Conservation (phyloP, 345 rosid genomes). For the Gossypium raimondii region DNA sequence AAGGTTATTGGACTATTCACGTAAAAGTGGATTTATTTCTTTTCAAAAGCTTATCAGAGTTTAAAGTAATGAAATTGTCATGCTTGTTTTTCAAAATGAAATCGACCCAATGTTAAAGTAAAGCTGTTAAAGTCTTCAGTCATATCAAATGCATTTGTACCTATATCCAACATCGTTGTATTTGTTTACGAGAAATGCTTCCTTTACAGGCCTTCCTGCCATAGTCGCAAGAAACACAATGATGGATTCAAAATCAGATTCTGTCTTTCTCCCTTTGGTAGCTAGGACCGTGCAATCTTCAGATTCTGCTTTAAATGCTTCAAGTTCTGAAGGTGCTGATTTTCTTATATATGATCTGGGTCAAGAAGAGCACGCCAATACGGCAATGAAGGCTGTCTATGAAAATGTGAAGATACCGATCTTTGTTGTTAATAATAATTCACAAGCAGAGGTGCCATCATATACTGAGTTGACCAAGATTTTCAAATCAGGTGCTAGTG, state of each 20-base stretch:
- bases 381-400: slow-evolving; percentile 34
- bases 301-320: slow-evolving; percentile 57
- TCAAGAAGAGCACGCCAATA: slow-evolving; percentile 35
- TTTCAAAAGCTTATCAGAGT: not conserved
- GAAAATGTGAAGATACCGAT: slow-evolving; percentile 63
- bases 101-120: not conserved
- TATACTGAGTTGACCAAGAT: slow-evolving; percentile 33
- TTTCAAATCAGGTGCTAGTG: slow-evolving; percentile 61
- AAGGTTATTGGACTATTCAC: not conserved
- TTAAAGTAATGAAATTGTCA: not conserved
- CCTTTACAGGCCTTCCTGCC: slow-evolving; percentile 69
- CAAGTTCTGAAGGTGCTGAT: slow-evolving; percentile 96
- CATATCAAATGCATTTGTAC: not conserved
- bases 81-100: not conserved
- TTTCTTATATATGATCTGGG: slow-evolving; percentile 52
- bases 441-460: slow-evolving; percentile 24
- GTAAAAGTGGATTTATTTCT: not conserved
- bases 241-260: slow-evolving; percentile 60
- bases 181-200: slow-evolving; percentile 7
- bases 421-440: slow-evolving; percentile 34
- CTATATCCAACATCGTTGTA: not conserved
- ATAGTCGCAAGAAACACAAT: slow-evolving; percentile 87
- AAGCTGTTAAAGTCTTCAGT: not conserved
- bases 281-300: slow-evolving; percentile 67
- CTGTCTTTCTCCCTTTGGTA: slow-evolving; percentile 79